These are phyloP conservation scores for Beta macrorhiza DNA, from an alignment of 179 eudicot genomes.

Conservation along the genomic window DNA sequence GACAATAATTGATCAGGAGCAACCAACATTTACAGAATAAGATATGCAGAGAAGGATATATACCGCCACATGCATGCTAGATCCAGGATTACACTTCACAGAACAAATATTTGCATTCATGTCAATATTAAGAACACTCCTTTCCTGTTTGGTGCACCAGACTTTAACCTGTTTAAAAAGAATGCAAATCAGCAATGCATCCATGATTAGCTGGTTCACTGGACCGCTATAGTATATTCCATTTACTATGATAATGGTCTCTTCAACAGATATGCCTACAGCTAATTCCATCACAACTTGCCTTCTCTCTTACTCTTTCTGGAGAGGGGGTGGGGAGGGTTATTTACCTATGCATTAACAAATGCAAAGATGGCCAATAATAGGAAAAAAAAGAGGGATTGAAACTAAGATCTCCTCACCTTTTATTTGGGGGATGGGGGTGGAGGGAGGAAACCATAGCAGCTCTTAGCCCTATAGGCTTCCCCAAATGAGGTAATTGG, in stretches of 20 bases:
- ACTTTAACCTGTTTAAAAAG: constrained; percentile 65
- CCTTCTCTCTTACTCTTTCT: not conserved
- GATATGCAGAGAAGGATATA: constrained; percentile 18
- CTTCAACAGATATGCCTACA: not conserved
- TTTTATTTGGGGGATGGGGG: not conserved
- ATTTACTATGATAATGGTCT: not conserved
- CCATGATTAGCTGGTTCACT: not conserved
- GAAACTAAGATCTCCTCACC: no score
- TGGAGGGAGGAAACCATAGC: not conserved
- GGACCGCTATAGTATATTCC: not conserved
- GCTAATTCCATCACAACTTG: not conserved
- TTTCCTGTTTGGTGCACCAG: constrained; percentile 92
- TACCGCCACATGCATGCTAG: constrained; percentile 81
- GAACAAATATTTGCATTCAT: constrained; percentile 90
- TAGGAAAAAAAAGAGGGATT: no score
- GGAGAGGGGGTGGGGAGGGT: not conserved
- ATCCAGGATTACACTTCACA: constrained; percentile 94
- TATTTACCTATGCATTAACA: no score
- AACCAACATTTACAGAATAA: not conserved
- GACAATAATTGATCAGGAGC: not conserved
- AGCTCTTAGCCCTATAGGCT: not conserved
- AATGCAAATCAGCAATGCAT: not conserved
- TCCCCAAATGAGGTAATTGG: not conserved
- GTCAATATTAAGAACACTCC: constrained; percentile 72
- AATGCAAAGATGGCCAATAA: no score